phyloP scores from a whole-genome alignment of 73 alveolate genomes.

The Effrenium voratum region DNA sequence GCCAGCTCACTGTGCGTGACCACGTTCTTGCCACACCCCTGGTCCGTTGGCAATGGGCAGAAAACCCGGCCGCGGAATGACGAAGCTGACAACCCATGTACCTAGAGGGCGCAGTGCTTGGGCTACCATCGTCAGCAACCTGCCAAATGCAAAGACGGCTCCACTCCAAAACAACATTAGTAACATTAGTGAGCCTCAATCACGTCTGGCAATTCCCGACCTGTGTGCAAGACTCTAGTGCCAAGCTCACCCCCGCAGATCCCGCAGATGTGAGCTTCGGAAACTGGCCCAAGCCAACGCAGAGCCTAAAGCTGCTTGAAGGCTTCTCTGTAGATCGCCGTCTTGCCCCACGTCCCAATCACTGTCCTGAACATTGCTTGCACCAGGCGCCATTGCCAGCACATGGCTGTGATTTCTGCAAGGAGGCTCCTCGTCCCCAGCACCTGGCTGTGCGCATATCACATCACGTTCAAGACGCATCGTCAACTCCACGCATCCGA shows the following conservation, averaged over 20 bases:
- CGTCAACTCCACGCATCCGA: not conserved
- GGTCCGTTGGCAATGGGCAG: not conserved
- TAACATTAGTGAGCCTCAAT: not conserved
- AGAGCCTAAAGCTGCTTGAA: slow-evolving; percentile 59
- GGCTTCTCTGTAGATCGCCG: slow-evolving; percentile 19
- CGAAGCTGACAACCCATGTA: not conserved
- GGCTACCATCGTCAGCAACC: not conserved
- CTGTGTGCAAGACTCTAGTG: not conserved
- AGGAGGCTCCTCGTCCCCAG: not conserved
- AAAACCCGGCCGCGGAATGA: not conserved
- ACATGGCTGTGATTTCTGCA: not conserved
- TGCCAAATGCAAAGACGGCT: not conserved
- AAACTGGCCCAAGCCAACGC: too few species aligned
- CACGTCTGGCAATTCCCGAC: not conserved
- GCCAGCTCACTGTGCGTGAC: not conserved
- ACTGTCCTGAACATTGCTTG: not conserved
- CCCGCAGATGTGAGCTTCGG: not conserved
- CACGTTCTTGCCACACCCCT: not conserved
- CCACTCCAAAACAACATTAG: not conserved
- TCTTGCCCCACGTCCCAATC: slow-evolving; percentile 37
- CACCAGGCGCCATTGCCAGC: not conserved
- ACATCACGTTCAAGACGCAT: not conserved
- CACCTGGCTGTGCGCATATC: not conserved
- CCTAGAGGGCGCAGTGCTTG: not conserved
- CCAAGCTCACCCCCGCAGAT: not conserved